Evolutionary conservation across 1,284 basidiomycete species (phyloP).

Genomic region (Moniliophthora roreri): DNA sequence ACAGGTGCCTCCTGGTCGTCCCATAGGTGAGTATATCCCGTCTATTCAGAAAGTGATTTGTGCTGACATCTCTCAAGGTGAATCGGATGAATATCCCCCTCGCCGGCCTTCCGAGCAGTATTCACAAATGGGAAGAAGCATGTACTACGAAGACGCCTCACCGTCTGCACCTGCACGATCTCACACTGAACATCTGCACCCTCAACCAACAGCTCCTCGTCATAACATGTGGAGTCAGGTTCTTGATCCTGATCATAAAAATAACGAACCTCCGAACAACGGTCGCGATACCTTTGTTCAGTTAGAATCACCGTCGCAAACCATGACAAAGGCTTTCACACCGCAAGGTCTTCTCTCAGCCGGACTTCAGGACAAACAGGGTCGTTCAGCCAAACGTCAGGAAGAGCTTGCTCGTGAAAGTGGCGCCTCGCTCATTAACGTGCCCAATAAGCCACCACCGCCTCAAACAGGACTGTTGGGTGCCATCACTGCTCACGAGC

Average conservation of each 20-base stretch:
- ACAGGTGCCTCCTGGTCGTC: slow-evolving; percentile 38
- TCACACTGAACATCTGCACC: slow-evolving; percentile 45
- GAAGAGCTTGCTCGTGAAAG: slow-evolving; percentile 90
- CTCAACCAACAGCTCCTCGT: slow-evolving; percentile 52
- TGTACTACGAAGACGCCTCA: slow-evolving; percentile 43
- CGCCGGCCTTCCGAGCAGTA: slow-evolving; percentile 42
- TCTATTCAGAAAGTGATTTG: slow-evolving; percentile 9
- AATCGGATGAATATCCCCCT: slow-evolving; percentile 29
- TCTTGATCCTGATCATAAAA: slow-evolving; percentile 66
- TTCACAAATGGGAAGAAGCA: slow-evolving; percentile 43
- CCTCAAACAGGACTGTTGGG: slow-evolving; percentile 95
- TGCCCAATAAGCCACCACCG: slow-evolving; percentile 91
- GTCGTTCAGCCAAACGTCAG: slow-evolving; percentile 92
- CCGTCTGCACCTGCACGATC: slow-evolving; percentile 37
- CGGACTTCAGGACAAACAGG: slow-evolving; percentile 93
- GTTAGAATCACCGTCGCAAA: slow-evolving; percentile 70
- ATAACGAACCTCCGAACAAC: slow-evolving; percentile 37
- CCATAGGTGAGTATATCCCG: slow-evolving; percentile 11
- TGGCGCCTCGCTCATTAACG: slow-evolving; percentile 90
- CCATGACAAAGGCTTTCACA: slow-evolving; percentile 90
- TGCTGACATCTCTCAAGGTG: slow-evolving; percentile 14
- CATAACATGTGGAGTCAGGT: slow-evolving; percentile 85
- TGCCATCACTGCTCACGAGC: slow-evolving; percentile 93
- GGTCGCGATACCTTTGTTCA: slow-evolving; percentile 79
- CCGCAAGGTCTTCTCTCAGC: slow-evolving; percentile 94